Percentiles rank a stretch among this genome's conserved stretches.
phyloP scores from a whole-genome alignment of 768 basidiomycete species.

The Lactarius indigo region DNA sequence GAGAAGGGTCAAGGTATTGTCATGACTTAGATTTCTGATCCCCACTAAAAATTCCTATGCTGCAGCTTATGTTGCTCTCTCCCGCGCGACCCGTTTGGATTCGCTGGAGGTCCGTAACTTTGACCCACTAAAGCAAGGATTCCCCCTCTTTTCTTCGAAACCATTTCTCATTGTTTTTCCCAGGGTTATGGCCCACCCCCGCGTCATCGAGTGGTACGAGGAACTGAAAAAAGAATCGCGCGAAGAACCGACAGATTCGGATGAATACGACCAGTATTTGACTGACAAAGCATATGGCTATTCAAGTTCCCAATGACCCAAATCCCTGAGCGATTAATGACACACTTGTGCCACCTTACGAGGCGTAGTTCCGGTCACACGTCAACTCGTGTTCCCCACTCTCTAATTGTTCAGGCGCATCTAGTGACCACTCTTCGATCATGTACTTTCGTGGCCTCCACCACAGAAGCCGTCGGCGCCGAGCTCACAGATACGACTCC shows the following conservation, averaged over 20 bases:
- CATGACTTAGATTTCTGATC: background rate
- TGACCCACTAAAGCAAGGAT: constrained; percentile 50
- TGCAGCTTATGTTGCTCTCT: constrained; percentile 67
- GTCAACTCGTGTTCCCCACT: background rate
- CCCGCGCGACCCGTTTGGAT: constrained; percentile 64
- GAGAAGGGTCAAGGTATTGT: constrained; percentile 71
- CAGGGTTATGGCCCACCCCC: constrained; percentile 61
- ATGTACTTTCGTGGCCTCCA: too few species aligned
- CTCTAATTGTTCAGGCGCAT: background rate
- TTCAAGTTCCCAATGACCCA: background rate
- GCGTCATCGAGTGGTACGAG: constrained; percentile 52
- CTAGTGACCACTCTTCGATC: too few species aligned
- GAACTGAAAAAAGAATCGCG: background rate
- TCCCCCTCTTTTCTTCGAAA: background rate
- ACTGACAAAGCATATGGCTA: background rate
- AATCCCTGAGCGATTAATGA: background rate
- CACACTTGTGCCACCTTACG: background rate
- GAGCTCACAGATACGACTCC: too few species aligned
- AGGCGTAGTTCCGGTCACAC: too few species aligned
- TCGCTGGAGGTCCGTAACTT: constrained; percentile 67
- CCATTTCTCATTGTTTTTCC: background rate
- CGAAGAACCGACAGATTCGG: background rate
- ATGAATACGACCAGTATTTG: background rate
- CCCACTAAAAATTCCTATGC: background rate
- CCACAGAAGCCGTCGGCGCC: too few species aligned